phyloP scores from a whole-genome alignment of 805 yeast species.

The Clavispora carvajalis region DNA sequence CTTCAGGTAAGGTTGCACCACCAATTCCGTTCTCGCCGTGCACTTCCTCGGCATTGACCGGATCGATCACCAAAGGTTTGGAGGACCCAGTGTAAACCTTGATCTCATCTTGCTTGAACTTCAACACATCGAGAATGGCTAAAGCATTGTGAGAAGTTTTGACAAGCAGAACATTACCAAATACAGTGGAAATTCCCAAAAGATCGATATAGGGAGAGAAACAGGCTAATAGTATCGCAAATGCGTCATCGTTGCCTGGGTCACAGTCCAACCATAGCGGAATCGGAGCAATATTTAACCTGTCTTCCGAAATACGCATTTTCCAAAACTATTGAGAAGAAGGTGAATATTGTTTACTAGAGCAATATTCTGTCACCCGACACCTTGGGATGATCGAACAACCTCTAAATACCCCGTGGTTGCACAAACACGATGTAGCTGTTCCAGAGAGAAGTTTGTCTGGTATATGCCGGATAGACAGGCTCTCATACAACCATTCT shows the following conservation, averaged over 20 bases:
- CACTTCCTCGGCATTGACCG: slow-evolving; percentile 53
- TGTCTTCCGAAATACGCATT: not conserved
- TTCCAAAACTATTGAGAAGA: not conserved
- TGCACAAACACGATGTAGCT: no score
- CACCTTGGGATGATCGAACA: no score
- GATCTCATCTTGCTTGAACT: slow-evolving; percentile 35
- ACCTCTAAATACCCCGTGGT: no score
- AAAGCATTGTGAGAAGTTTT: slow-evolving; percentile 67
- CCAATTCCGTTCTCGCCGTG: slow-evolving; percentile 78
- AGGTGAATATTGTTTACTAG: no score
- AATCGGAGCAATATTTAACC: slow-evolving; percentile 6
- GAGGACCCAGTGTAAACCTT: slow-evolving; percentile 66
- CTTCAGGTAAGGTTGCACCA: slow-evolving; percentile 58
- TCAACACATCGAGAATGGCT: slow-evolving; percentile 57
- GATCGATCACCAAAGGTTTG: slow-evolving; percentile 48
- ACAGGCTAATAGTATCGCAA: slow-evolving; percentile 63
- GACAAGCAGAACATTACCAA: slow-evolving; percentile 62
- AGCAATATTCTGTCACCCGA: no score
- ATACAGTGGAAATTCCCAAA: slow-evolving; percentile 69
- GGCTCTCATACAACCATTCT: no score
- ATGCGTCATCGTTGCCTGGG: slow-evolving; percentile 86
- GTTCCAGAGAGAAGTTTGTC: no score
- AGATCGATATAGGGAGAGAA: slow-evolving; percentile 55
- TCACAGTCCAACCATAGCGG: slow-evolving; percentile 91
- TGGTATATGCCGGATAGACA: no score